phyloP scores from a whole-genome alignment of 148 eudicot species.

The Vaccinium myrtillus region DNA sequence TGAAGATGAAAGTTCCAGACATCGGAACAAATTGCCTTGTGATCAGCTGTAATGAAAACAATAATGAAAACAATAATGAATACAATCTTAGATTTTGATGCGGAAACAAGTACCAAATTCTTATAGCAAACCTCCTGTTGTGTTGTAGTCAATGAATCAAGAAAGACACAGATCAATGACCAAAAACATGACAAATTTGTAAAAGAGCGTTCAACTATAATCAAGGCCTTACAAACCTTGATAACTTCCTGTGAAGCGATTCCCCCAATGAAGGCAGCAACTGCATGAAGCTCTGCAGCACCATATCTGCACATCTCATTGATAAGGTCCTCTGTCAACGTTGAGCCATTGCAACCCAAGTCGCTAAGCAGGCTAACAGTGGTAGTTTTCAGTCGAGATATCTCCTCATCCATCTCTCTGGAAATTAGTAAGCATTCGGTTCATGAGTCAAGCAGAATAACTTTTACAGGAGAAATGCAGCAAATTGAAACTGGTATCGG shows the following conservation, averaged over 20 bases:
- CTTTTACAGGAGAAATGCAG: neutral
- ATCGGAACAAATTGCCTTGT: constrained; percentile 84
- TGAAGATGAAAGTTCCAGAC: constrained; percentile 89
- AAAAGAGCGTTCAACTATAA: neutral
- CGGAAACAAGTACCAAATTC: neutral
- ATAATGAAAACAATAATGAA: neutral
- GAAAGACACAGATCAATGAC: neutral
- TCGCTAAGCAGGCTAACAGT: constrained; percentile 71
- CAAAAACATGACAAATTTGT: neutral
- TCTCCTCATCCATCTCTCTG: constrained; percentile 92
- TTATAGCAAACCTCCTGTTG: neutral
- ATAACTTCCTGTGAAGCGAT: constrained; percentile 95
- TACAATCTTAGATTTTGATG: neutral
- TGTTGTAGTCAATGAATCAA: neutral
- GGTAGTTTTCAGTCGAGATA: constrained; percentile 74
- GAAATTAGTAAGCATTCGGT: constrained; percentile 1
- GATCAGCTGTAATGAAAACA: constrained; percentile 55
- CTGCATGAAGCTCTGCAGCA: constrained; percentile 89
- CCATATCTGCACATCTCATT: constrained; percentile 91
- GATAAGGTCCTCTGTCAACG: constrained; percentile 86
- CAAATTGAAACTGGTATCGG: neutral
- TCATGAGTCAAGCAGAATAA: neutral
- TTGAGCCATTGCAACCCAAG: constrained; percentile 75
- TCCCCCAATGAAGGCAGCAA: constrained; percentile 88
- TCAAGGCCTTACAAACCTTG: constrained; percentile 48